A percentile compares a stretch with the other conserved stretches of the same genome.
Evolutionary conservation across 2,329 filamentous ascomycete species (phyloP).

Genomic region (Cadophora luteo-olivacea): DNA sequence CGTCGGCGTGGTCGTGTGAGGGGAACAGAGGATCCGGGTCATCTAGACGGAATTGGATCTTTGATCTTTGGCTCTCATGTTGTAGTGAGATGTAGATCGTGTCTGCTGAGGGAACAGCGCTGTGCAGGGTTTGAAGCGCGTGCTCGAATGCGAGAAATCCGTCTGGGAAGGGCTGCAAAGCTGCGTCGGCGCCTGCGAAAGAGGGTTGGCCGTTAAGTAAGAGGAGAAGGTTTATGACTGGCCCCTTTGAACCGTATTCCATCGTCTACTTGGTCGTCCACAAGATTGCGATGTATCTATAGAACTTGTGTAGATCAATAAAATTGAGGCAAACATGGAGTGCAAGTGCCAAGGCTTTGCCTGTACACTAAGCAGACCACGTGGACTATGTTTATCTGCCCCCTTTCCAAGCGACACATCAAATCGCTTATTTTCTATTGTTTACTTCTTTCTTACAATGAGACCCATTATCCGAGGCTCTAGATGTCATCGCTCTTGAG

Average conservation of each 20-base stretch:
- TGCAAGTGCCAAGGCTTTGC: background rate
- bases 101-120: constrained; percentile 35
- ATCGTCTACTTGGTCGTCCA: background rate
- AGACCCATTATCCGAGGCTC: too few species aligned
- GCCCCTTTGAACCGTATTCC: constrained; percentile 21
- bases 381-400: background rate
- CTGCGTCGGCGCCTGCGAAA: constrained; percentile 44
- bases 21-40: background rate
- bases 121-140: constrained; percentile 38
- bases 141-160: constrained; percentile 42
- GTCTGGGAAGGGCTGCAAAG: constrained; percentile 43
- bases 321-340: background rate
- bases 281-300: background rate
- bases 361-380: background rate
- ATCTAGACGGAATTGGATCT: constrained; percentile 12
- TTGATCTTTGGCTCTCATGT: constrained; percentile 15
- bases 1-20: background rate
- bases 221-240: constrained; percentile 36
- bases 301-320: too few species aligned
- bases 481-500: too few species aligned
- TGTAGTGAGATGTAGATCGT: constrained; percentile 41
- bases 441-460: too few species aligned
- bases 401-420: background rate
- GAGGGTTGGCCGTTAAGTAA: constrained; percentile 45
- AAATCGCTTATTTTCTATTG: background rate